Conservation (phyloP, 805 yeast genomes). For the Metschnikowia lachancei region DNA sequence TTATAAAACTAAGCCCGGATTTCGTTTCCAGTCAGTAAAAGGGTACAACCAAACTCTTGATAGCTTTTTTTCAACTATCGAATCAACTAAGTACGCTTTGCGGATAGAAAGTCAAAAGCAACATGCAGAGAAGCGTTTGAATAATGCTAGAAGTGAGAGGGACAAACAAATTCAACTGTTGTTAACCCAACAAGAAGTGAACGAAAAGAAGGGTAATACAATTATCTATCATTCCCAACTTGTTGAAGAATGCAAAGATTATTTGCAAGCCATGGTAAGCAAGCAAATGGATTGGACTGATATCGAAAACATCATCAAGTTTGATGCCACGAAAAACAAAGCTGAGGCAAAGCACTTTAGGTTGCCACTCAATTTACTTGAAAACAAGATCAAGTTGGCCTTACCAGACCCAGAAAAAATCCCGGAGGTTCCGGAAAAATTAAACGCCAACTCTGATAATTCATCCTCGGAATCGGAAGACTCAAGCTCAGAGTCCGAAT, state of each 20-base stretch:
- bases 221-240: slow-evolving; percentile 65
- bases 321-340: slow-evolving; percentile 68
- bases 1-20: slow-evolving; percentile 27
- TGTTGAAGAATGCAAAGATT: slow-evolving; percentile 68
- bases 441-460: slow-evolving; percentile 19
- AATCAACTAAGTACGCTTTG: slow-evolving; percentile 73
- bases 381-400: slow-evolving; percentile 59
- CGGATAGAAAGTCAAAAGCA: slow-evolving; percentile 72
- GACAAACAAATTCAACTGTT: slow-evolving; percentile 65
- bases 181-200: slow-evolving; percentile 57
- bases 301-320: slow-evolving; percentile 68
- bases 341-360: slow-evolving; percentile 59
- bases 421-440: slow-evolving; percentile 10
- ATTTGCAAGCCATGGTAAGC: slow-evolving; percentile 63
- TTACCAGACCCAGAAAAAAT: slow-evolving; percentile 50
- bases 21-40: slow-evolving; percentile 42
- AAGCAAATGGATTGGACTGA: slow-evolving; percentile 95
- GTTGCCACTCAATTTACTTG: slow-evolving; percentile 65
- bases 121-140: slow-evolving; percentile 71
- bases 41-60: slow-evolving; percentile 86
- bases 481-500: slow-evolving; percentile 14
- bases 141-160: slow-evolving; percentile 73
- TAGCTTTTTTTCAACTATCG: slow-evolving; percentile 77
- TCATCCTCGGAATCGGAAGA: slow-evolving; percentile 22
- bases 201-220: slow-evolving; percentile 67